phyloP scores from a whole-genome alignment of 192 early-diverging fungal species.

The Lobulomyces angularis region DNA sequence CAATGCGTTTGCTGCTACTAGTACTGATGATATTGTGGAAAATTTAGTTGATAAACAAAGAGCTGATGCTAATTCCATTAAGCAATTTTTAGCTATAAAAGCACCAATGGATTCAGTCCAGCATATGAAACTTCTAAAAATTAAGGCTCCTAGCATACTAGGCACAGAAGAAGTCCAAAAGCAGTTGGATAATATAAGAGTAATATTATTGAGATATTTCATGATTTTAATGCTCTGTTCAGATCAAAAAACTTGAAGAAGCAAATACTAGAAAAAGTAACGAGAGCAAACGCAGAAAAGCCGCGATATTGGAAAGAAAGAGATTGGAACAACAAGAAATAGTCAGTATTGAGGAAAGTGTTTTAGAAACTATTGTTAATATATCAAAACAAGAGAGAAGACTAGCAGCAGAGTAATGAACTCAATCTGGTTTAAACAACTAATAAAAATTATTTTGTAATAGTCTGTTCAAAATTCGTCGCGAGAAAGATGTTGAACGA shows the following conservation, averaged over 20 bases:
- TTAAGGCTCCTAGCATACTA: slow-evolving; percentile 11
- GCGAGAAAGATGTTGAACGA: slow-evolving; percentile 42
- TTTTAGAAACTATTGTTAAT: slow-evolving; percentile 30
- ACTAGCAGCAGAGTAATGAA: slow-evolving; percentile 44
- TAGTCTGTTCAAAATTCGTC: slow-evolving; percentile 36
- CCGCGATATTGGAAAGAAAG: slow-evolving; percentile 29
- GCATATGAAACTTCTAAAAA: slow-evolving; percentile 23
- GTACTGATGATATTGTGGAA: too few relatives aligned
- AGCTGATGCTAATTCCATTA: too few relatives aligned
- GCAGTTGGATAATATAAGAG: slow-evolving; percentile 32
- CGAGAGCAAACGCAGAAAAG: slow-evolving; percentile 37
- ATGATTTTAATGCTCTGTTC: not conserved
- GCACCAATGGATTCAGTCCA: slow-evolving; percentile 21
- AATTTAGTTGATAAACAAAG: too few relatives aligned
- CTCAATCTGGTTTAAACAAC: too few relatives aligned
- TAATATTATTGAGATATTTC: slow-evolving; percentile 8
- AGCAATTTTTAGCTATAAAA: slow-evolving; percentile 17
- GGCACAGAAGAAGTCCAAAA: slow-evolving; percentile 18
- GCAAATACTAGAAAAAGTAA: slow-evolving; percentile 28
- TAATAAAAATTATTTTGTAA: too few relatives aligned
- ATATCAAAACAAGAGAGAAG: slow-evolving; percentile 51
- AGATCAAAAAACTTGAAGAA: slow-evolving; percentile 36
- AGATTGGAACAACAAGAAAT: slow-evolving; percentile 32
- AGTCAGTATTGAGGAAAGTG: slow-evolving; percentile 29
- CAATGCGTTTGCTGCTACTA: too few relatives aligned